Base-by-base conservation (phyloP, 441 rosid species). In the Pelargonium australe region DNA sequence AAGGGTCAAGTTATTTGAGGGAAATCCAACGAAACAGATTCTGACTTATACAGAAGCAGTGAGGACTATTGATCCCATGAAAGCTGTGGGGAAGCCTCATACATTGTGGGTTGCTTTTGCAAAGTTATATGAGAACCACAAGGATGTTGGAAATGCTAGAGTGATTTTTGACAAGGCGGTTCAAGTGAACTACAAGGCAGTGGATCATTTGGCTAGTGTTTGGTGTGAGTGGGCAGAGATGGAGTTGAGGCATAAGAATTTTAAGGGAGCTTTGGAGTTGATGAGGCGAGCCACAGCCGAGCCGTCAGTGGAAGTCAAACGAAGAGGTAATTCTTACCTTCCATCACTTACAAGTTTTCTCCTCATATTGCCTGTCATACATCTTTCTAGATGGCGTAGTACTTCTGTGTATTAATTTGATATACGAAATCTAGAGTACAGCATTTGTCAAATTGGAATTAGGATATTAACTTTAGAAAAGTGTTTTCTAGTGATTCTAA, bases 191-290 rank as follows among this genome's bases (percentile, higher is more conserved):
- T 94, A 87, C 79, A 91, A 88, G 73, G 74, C 78, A 16, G 89
- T 91, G 61, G 99, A 94, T 70, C 89, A 94, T 82, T 85, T 94
- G 65, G 97, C 99, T 14, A 86, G 94, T 66, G 80, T 89, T 34
- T 91, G 99, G 99, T 92, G 97, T 74, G 96, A 88, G 81, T 94
- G 99, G 97, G 92, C 99, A 16, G 96, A 94, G 81, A 91, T 90
- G 96, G 99, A 91, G 75, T 41, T 94, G 68, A 87, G 90, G 76
- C 90, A 94, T 74, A 80, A 87, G 70, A 94, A 88, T 74, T 86
- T 91, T 78, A 84, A 85, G 74, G 95, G 83, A 73, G 99, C 96
- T 2, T 72, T 94, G 70, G 96, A 91, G 78, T 76, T 88, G 72
- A 84, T 89, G 94, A 87, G 97, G 76, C 85, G 91, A 41, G 97